Conservation (phyloP, 2,329 filamentous ascomycete genomes). For the Chaetomium globosum region DNA sequence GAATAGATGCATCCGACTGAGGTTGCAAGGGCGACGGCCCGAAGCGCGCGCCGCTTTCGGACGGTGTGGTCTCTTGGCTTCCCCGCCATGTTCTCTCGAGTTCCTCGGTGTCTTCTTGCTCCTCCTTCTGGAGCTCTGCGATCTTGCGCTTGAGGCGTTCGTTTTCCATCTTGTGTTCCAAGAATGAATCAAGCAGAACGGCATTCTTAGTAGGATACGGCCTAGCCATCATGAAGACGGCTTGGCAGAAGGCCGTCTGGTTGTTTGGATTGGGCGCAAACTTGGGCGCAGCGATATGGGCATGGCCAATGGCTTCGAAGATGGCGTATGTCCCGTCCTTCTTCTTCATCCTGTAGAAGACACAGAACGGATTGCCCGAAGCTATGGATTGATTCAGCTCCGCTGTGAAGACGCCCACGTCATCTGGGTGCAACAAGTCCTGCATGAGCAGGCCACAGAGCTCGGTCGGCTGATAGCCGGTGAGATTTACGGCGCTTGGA, state of each 20-base stretch:
- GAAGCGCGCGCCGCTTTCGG: slow-evolving; percentile 45
- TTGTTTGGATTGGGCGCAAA: slow-evolving; percentile 65
- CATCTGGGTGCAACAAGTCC: slow-evolving; percentile 84
- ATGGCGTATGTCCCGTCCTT: slow-evolving; percentile 73
- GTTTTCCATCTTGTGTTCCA: slow-evolving; percentile 97
- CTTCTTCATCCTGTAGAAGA: slow-evolving; percentile 84
- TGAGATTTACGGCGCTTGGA: slow-evolving; percentile 72
- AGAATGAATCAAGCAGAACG: slow-evolving; percentile 81
- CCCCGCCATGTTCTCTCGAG: slow-evolving; percentile 62
- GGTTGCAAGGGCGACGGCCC: neutral
- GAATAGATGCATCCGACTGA: slow-evolving; percentile 51
- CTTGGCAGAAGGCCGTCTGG: slow-evolving; percentile 73
- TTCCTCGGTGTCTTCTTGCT: slow-evolving; percentile 75
- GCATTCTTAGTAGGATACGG: slow-evolving; percentile 90
- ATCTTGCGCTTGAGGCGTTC: slow-evolving; percentile 83
- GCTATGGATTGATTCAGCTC: slow-evolving; percentile 90
- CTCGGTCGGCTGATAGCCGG: slow-evolving; percentile 72
- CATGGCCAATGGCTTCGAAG: slow-evolving; percentile 90
- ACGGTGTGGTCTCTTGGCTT: slow-evolving; percentile 60
- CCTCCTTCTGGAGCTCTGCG: slow-evolving; percentile 80
- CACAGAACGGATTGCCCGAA: slow-evolving; percentile 73
- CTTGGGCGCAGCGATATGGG: slow-evolving; percentile 75
- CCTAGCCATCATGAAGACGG: slow-evolving; percentile 90
- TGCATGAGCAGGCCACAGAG: slow-evolving; percentile 75
- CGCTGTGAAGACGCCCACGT: slow-evolving; percentile 77